Evolutionary conservation across 2,329 filamentous ascomycete species (phyloP).

Genomic region (Trichoderma lentiforme): DNA sequence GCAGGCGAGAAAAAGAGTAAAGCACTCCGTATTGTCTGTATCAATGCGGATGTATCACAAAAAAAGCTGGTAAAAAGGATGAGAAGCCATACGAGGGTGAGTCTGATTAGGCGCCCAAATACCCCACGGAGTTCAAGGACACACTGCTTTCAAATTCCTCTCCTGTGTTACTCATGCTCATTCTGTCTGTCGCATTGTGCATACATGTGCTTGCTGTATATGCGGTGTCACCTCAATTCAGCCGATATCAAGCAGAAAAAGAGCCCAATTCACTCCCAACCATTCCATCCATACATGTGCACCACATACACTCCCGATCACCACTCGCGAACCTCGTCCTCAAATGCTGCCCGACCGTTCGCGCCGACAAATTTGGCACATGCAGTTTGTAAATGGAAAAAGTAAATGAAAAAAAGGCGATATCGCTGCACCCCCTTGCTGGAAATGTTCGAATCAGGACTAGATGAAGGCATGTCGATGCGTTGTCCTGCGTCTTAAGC

Average conservation of each 20-base stretch:
- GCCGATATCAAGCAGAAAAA: not conserved
- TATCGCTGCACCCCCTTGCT: not conserved
- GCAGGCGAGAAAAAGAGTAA: not conserved
- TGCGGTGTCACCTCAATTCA: not conserved
- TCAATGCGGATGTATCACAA: not conserved
- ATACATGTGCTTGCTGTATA: not conserved
- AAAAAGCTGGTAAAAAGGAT: not conserved
- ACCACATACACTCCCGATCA: not conserved
- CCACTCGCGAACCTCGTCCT: not conserved
- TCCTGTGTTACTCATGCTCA: not conserved
- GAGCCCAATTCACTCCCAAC: slow-evolving; percentile 21
- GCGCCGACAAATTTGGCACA: not conserved
- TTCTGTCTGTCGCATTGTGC: not conserved
- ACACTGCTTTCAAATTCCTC: not conserved
- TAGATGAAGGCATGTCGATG: slow-evolving; percentile 14
- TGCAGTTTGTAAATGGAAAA: not conserved
- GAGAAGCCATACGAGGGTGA: not conserved
- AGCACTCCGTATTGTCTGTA: not conserved
- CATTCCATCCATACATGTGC: not conserved
- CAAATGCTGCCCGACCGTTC: not conserved
- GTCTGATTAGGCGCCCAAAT: not conserved
- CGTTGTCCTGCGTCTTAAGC: slow-evolving; percentile 22
- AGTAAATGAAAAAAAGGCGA: not conserved
- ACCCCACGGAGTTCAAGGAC: not conserved
- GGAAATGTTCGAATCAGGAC: not conserved